These are phyloP conservation scores for Candida montana DNA, from an alignment of 805 yeast species.

Conservation along the genomic window DNA sequence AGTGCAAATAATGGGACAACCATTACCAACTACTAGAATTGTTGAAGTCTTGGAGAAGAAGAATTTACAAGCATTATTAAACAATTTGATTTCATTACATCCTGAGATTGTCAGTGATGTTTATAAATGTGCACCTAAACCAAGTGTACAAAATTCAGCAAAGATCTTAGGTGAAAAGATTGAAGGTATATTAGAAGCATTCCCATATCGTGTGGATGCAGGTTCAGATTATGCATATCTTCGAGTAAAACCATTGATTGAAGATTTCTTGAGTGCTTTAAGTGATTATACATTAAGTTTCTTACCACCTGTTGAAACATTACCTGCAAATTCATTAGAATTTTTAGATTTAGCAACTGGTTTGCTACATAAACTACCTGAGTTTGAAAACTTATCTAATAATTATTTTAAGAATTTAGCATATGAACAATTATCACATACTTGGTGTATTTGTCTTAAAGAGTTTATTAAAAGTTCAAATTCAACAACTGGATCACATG, in stretches of 20 bases:
- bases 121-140: constrained; percentile 46
- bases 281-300: constrained; percentile 71
- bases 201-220: constrained; percentile 75
- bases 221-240: constrained; percentile 71
- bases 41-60: constrained; percentile 63
- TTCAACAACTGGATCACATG: constrained; percentile 19
- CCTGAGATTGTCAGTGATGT: constrained; percentile 58
- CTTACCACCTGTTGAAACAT: constrained; percentile 61
- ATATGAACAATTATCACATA: constrained; percentile 54
- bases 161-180: constrained; percentile 40
- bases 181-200: constrained; percentile 35
- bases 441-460: constrained; percentile 47
- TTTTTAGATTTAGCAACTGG: constrained; percentile 60
- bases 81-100: constrained; percentile 47
- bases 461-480: constrained; percentile 23
- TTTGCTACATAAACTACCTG: constrained; percentile 59
- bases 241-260: constrained; percentile 61
- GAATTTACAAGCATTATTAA: constrained; percentile 48
- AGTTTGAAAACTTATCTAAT: constrained; percentile 45
- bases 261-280: constrained; percentile 64
- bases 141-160: constrained; percentile 49
- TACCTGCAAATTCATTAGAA: constrained; percentile 47
- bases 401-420: constrained; percentile 43
- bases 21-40: constrained; percentile 56
- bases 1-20: constrained; percentile 43